phyloP scores from a whole-genome alignment of 2,329 filamentous ascomycete genomes.

The Teratosphaeria viscida region DNA sequence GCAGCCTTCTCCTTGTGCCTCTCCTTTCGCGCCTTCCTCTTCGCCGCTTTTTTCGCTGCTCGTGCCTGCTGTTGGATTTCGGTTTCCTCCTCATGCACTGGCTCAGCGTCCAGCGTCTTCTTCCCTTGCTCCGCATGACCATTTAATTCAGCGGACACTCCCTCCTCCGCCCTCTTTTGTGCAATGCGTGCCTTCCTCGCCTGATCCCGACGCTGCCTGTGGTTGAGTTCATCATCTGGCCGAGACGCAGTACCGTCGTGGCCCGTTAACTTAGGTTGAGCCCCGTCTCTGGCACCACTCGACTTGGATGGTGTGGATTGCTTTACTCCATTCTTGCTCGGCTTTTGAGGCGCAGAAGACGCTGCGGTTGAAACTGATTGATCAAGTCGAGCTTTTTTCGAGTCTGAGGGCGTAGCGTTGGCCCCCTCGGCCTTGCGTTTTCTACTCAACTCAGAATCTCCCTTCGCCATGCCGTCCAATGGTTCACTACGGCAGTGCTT shows the following conservation, averaged over 20 bases:
- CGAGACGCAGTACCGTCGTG: neutral
- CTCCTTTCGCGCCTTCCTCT: neutral
- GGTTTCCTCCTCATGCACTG: neutral
- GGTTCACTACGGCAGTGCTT: neutral
- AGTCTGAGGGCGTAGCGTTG: neutral
- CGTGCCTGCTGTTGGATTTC: neutral
- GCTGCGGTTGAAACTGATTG: neutral
- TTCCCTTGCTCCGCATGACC: neutral
- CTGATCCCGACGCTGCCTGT: neutral
- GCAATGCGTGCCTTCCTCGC: neutral
- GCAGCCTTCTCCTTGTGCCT: neutral
- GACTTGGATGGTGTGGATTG: neutral
- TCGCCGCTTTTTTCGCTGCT: neutral
- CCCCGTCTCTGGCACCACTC: neutral
- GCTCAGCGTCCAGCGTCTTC: neutral
- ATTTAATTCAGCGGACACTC: neutral
- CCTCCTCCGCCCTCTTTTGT: neutral
- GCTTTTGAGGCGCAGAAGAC: neutral
- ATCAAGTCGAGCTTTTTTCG: constrained; percentile 4
- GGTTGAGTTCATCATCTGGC: neutral
- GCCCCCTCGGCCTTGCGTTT: constrained; percentile 5
- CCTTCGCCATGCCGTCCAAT: neutral
- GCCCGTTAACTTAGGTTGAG: neutral
- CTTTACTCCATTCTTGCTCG: neutral
- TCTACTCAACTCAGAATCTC: neutral